A percentile compares a stretch with the other conserved stretches of the same genome.
Conservation (phyloP, 805 yeast genomes). For the Wickerhamomyces subpelliculosus region DNA sequence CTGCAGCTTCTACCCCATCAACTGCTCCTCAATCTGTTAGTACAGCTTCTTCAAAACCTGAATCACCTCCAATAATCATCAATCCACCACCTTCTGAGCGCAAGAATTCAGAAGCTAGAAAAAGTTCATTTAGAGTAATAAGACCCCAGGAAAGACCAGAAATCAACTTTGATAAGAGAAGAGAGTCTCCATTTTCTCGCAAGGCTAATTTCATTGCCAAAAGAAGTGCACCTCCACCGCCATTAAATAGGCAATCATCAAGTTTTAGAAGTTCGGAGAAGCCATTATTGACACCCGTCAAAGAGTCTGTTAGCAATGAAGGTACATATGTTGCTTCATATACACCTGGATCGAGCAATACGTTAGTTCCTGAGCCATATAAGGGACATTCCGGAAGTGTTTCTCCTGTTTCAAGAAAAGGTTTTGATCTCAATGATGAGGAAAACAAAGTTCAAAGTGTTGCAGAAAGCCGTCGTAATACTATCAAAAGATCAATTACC, state of each 20-base stretch:
- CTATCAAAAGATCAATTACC: conserved; percentile 12
- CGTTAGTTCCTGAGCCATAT: conserved; percentile 36
- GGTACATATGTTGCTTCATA: conserved; percentile 27
- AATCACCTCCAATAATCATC: neutral
- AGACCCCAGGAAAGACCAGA: conserved; percentile 58
- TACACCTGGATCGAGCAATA: conserved; percentile 36
- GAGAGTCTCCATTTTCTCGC: conserved; percentile 63
- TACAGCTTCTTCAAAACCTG: neutral
- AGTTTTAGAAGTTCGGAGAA: conserved; percentile 1
- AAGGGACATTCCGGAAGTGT: conserved; percentile 18
- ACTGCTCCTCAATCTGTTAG: neutral
- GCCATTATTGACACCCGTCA: conserved; percentile 15
- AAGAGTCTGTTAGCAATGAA: conserved; percentile 17
- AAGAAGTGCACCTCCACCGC: conserved; percentile 70
- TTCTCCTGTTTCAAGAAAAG: conserved; percentile 17
- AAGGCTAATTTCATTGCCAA: conserved; percentile 50
- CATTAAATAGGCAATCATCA: conserved; percentile 19
- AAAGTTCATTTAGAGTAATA: conserved; percentile 57
- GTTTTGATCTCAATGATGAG: conserved; percentile 4
- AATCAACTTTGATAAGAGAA: conserved; percentile 73
- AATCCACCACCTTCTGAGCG: neutral
- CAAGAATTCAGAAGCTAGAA: conserved; percentile 8
- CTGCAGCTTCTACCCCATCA: neutral
- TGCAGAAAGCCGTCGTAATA: conserved; percentile 1
- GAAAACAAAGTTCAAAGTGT: neutral